Evolutionary conservation across 768 basidiomycete species (phyloP).

Genomic region (Hydnum rufescens): DNA sequence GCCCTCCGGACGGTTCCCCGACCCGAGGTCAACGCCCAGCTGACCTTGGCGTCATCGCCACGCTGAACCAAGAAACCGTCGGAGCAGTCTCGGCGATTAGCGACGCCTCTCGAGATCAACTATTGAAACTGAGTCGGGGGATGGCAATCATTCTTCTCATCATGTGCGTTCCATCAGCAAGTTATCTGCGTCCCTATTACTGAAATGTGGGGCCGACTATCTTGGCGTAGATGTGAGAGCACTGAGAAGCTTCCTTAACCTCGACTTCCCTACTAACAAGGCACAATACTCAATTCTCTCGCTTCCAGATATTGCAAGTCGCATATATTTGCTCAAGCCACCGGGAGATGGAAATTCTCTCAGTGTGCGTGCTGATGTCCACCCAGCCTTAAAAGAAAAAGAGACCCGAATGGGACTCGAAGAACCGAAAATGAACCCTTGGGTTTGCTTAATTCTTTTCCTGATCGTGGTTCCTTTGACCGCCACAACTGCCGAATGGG

Average conservation of each 20-base stretch:
- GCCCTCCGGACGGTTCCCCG: conserved; percentile 19
- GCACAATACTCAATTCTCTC: not conserved
- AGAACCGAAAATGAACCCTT: conserved; percentile 25
- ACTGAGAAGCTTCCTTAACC: not conserved
- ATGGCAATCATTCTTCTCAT: conserved; percentile 38
- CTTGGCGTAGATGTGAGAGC: conserved; percentile 16
- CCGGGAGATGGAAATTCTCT: conserved; percentile 34
- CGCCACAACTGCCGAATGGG: conserved; percentile 54
- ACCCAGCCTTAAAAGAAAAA: conserved; percentile 13
- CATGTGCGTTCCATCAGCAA: conserved; percentile 6
- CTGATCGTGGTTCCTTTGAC: conserved; percentile 34
- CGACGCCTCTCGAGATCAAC: conserved; percentile 25
- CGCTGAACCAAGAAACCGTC: not conserved
- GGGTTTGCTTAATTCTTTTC: conserved; percentile 36
- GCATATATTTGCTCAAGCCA: conserved; percentile 50
- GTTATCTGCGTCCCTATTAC: not conserved
- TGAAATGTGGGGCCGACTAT: not conserved
- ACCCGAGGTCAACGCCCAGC: not conserved
- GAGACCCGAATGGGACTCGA: conserved; percentile 5
- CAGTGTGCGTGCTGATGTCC: not conserved
- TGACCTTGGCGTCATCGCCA: no score
- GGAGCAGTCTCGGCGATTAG: conserved; percentile 17
- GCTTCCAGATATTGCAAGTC: conserved; percentile 30
- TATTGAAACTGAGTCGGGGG: conserved; percentile 47
- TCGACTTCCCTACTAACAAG: not conserved